Evolutionary conservation across 305 asterid genomes (phyloP).

Genomic region (Caryopteris hybrid): DNA sequence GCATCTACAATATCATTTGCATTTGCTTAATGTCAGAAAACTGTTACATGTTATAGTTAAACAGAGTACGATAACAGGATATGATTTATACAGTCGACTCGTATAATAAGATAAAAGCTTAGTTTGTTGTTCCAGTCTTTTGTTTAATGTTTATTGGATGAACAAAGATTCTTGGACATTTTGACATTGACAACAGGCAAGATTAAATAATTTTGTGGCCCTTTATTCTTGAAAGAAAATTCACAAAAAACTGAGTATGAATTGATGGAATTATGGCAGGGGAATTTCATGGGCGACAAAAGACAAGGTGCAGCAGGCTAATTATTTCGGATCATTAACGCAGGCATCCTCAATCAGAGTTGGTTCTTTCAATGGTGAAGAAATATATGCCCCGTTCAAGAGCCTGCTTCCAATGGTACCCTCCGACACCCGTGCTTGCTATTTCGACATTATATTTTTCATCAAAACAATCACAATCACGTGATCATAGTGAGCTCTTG

Average conservation of each 20-base stretch:
- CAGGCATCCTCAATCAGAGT: slow-evolving; percentile 87
- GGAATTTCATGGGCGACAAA: slow-evolving; percentile 99
- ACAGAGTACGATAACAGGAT: too few relatives aligned
- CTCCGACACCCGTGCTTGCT: not conserved
- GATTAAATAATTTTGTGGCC: not conserved
- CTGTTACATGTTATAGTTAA: too few relatives aligned
- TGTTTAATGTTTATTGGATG: too few relatives aligned
- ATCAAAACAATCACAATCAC: not conserved
- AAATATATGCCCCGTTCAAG: slow-evolving; percentile 94
- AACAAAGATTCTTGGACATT: too few relatives aligned
- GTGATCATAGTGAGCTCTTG: not conserved
- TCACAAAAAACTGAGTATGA: not conserved
- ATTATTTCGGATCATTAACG: slow-evolving; percentile 87
- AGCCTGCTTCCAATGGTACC: slow-evolving; percentile 92
- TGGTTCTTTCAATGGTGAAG: slow-evolving; percentile 94
- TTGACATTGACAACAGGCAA: too few relatives aligned
- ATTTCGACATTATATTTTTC: too few relatives aligned
- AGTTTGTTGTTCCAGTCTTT: too few relatives aligned
- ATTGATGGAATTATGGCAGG: slow-evolving; percentile 33
- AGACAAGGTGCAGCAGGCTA: slow-evolving; percentile 93
- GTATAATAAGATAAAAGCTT: too few relatives aligned
- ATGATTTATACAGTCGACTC: too few relatives aligned
- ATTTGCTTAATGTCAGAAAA: not conserved
- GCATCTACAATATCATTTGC: not conserved
- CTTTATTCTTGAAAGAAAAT: not conserved